phyloP scores from a whole-genome alignment of 352 stramenopile genomes.

The Pythium myriotylum region DNA sequence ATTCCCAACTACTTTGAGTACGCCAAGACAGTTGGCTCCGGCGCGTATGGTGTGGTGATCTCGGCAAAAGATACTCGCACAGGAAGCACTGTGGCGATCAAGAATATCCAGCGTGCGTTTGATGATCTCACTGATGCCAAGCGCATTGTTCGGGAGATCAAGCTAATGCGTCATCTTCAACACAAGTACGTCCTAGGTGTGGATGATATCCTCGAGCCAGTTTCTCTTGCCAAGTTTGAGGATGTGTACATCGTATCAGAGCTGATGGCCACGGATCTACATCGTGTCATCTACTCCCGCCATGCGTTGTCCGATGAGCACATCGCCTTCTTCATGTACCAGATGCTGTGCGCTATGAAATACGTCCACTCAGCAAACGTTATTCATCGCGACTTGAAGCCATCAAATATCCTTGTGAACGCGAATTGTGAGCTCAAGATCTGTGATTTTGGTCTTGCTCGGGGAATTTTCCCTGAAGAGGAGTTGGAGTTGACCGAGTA shows the following conservation, averaged over 20 bases:
- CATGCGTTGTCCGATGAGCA: slow-evolving; percentile 86
- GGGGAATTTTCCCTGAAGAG: slow-evolving; percentile 82
- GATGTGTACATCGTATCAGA: slow-evolving; percentile 92
- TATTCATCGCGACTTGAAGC: slow-evolving; percentile 97
- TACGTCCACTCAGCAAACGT: slow-evolving; percentile 94
- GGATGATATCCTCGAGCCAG: slow-evolving; percentile 75
- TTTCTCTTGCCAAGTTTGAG: slow-evolving; percentile 73
- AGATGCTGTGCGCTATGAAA: slow-evolving; percentile 91
- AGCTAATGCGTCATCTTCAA: slow-evolving; percentile 90
- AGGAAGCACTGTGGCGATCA: slow-evolving; percentile 79
- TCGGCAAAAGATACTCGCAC: slow-evolving; percentile 52
- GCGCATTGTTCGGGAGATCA: slow-evolving; percentile 98
- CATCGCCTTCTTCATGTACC: slow-evolving; percentile 91
- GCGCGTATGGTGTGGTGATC: slow-evolving; percentile 92
- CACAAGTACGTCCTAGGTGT: slow-evolving; percentile 90
- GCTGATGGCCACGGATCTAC: slow-evolving; percentile 90
- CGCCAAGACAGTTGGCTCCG: slow-evolving; percentile 88
- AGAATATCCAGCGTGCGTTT: slow-evolving; percentile 95
- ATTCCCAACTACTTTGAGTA: slow-evolving; percentile 81
- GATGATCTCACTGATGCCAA: slow-evolving; percentile 99
- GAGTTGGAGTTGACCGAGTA: slow-evolving; percentile 76
- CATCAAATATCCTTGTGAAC: slow-evolving; percentile 97
- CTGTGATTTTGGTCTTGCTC: slow-evolving; percentile 92
- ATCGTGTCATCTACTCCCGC: slow-evolving; percentile 89
- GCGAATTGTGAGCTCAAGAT: slow-evolving; percentile 93